A percentile compares a stretch with the other conserved stretches of the same genome.
phyloP scores from a whole-genome alignment of 192 early-diverging fungal genomes.

The Umbelopsis vinacea region DNA sequence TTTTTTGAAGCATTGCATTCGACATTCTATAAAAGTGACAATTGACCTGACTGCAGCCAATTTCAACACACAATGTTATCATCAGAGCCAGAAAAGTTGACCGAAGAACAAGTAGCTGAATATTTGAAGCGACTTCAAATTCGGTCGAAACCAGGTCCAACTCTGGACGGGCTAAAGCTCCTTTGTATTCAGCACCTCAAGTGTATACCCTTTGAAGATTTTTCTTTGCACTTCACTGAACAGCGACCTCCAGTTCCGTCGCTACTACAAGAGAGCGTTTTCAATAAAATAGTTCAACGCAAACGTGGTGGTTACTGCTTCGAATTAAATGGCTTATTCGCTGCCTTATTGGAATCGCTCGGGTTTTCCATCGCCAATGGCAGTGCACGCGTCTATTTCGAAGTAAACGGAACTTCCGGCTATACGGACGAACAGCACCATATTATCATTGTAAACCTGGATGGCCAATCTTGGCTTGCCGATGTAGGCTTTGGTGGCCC shows the following conservation, averaged over 20 bases:
- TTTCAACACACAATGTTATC: background rate
- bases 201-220: background rate
- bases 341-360: background rate
- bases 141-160: background rate
- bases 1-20: no score
- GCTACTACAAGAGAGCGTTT: background rate
- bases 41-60: background rate
- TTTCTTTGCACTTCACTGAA: background rate
- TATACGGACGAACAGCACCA: background rate
- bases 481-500: background rate
- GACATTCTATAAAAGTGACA: no score
- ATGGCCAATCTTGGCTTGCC: background rate
- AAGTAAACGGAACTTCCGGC: background rate
- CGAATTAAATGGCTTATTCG: background rate
- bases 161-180: background rate
- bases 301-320: background rate
- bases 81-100: background rate
- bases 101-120: background rate
- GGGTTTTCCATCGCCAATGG: background rate
- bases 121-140: background rate
- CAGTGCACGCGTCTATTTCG: background rate
- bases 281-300: background rate
- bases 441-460: background rate
- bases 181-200: constrained; percentile 2
- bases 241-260: background rate